Base-by-base conservation (phyloP, 2,329 filamentous ascomycete species). In the Pseudogymnoascus sp. region DNA sequence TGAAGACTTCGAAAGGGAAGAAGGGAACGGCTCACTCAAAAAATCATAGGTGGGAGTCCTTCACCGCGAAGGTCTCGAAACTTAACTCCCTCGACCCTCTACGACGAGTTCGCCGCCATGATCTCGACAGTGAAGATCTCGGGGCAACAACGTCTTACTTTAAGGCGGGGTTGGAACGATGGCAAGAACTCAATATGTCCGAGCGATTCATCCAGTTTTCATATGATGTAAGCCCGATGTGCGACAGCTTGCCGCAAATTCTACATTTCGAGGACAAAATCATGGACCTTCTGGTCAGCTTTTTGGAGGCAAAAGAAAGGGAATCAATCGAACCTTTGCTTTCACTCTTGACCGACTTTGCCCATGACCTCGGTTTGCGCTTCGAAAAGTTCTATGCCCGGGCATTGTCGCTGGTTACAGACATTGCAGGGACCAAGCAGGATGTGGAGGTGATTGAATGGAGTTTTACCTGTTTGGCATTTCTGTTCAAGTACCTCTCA, bases 401-500 rank as follows among this genome's bases (percentile, higher is more conserved):
- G 61, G 86, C 89, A 26, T 84, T 99, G 64, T 83, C 81, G 62
- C 79, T 96, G 62, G 86, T 99, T 63, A 84, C 90, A 40, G 85
- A 86, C 14, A 83, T 97, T 67, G 93, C 92, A 10, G 87, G 87
- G 62, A 89, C 86, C 70, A 86, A 90, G 62, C 82, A 89, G 64
- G 88, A 90, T 71, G 87, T 90, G 26, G 90, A 93, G 67, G 92
- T 96, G n/a, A 90, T 97, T 61, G 95, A 99, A 77, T 97, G 93
- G 93, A 93, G 91, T 61, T 99, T 99, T 77, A 91, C 88, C 11
- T 93, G 91, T 69, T 80, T 99, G 63, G 92, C 95, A 54, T 99
- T 96, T 81, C 81, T 97, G 42, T 97, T 99, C 83, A 99, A 99
- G 74, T 97, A 97, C 72, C 83, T 99, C 4, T 96, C 92, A 1